phyloP scores from a whole-genome alignment of 1,284 basidiomycete species.

The Tylopilus sp. region DNA sequence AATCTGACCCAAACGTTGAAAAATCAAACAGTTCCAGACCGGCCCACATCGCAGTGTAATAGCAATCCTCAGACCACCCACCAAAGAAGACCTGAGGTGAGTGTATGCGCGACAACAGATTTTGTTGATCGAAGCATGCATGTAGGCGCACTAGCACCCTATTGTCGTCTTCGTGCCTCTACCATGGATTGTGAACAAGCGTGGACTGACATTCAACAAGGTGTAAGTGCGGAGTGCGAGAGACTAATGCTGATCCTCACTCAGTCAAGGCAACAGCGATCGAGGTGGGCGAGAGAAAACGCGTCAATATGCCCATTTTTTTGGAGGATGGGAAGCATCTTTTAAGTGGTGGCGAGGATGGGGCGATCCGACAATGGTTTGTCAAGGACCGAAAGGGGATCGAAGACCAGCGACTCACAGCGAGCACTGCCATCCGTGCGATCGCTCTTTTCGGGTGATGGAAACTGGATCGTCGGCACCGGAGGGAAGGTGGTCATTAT shows the following conservation, averaged over 20 bases:
- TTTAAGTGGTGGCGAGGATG: slow-evolving; percentile 1
- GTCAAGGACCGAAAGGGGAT: not conserved
- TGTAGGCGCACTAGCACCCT: not conserved
- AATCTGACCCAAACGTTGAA: too few species aligned
- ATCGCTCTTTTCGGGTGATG: slow-evolving; percentile 1
- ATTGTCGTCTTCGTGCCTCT: not conserved
- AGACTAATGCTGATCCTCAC: not conserved
- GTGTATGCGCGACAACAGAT: not conserved
- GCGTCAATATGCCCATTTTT: not conserved
- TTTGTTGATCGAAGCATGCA: not conserved
- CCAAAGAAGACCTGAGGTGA: too few species aligned
- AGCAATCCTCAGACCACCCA: too few species aligned
- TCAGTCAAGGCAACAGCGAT: not conserved
- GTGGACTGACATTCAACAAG: not conserved
- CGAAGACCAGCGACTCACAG: not conserved
- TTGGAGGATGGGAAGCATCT: not conserved
- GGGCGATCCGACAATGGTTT: slow-evolving; percentile 1
- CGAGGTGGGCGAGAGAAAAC: not conserved
- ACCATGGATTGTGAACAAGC: not conserved
- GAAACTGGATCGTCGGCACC: slow-evolving; percentile 2
- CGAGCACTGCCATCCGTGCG: not conserved
- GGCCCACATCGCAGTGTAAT: too few species aligned
- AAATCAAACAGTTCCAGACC: too few species aligned
- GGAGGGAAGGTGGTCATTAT: not conserved
- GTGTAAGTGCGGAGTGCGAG: not conserved